Evolutionary conservation across 495 filamentous ascomycete species (phyloP), one percentile per base, ranked within the genome.

Genomic region (Penicillium alfredii): DNA sequence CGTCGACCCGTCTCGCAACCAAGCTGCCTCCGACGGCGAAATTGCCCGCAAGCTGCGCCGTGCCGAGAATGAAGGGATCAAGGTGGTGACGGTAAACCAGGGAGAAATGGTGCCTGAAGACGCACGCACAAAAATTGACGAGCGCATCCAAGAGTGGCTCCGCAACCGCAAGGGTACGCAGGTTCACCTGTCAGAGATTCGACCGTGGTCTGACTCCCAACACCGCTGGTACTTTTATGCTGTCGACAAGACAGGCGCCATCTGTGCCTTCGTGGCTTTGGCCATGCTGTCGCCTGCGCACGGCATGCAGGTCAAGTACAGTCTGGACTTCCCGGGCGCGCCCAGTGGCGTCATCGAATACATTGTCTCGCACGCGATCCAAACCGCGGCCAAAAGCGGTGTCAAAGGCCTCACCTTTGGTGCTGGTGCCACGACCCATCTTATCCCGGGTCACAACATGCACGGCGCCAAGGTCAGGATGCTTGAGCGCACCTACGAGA

Each of bases 291-390:
- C 80, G 12, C 85, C 85, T 0, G 56, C 72, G 21, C 76, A 89
- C 45, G 86, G 86, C 37, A 87, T 83, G 71, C 86, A 94, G 64
- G 79, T 92, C 61, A 92, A 94, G 64, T 90, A 86, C 61, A 80
- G 79, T 26, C 75, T 92, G 39, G 86, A 90, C 55, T 92, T 94
- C 69, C 86, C 86, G 10, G 74, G 74, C 11, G 71, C 84, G 3
- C 83, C 86, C 3, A 81, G 71, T 38, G 87, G 86, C 37, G 80
- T 80, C 21, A 94, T 92, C 44, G 87, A 94, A 61, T 66, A 73
- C 3, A 74, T 88, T 31, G 84, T 88, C 48, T 80, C 82, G 12
- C 76, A 81, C 49, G 78, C 84, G n/a, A 78, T 94, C 53, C 77
- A 81, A 49, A 66, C 70, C 18, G 74, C 84, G 17, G 75, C 77